These are phyloP conservation scores for Penicillium sp. DNA, from an alignment of 2,329 filamentous ascomycete genomes.

Conservation along the genomic window DNA sequence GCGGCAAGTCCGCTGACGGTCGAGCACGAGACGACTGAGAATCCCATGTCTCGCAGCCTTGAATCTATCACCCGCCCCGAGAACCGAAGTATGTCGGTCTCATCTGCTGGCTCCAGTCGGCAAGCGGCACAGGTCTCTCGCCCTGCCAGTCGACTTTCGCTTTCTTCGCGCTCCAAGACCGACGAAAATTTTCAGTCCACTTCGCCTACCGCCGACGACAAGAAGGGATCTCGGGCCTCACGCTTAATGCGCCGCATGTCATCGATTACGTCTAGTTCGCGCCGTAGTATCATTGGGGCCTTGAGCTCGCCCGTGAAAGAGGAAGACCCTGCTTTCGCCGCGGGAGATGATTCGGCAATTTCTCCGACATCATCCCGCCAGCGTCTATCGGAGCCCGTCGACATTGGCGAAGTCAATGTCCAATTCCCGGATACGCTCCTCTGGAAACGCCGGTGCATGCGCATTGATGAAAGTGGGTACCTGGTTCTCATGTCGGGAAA, in stretches of 20 bases:
- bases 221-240: constrained; percentile 56
- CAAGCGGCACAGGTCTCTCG: constrained; percentile 31
- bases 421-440: constrained; percentile 95
- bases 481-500: constrained; percentile 73
- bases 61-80: constrained; percentile 28
- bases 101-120: constrained; percentile 40
- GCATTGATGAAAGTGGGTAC: constrained; percentile 78
- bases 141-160: constrained; percentile 42
- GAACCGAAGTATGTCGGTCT: constrained; percentile 40
- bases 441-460: constrained; percentile 91
- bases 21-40: constrained; percentile 58
- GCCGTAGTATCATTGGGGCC: constrained; percentile 47
- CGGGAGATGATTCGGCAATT: constrained; percentile 18
- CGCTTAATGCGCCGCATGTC: constrained; percentile 67
- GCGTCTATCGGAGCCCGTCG: constrained; percentile 55
- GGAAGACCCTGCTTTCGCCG: constrained; percentile 23
- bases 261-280: constrained; percentile 53
- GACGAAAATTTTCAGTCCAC: constrained; percentile 30
- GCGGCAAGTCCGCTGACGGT: constrained; percentile 62
- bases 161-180: constrained; percentile 39
- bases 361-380: constrained; percentile 45
- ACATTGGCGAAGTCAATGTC: constrained; percentile 88
- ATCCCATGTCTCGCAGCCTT: constrained; percentile 16
- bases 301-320: constrained; percentile 39
- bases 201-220: constrained; percentile 47